phyloP scores from a whole-genome alignment of 371 early-diverging fungal species.

The Mucor circinelloides region DNA sequence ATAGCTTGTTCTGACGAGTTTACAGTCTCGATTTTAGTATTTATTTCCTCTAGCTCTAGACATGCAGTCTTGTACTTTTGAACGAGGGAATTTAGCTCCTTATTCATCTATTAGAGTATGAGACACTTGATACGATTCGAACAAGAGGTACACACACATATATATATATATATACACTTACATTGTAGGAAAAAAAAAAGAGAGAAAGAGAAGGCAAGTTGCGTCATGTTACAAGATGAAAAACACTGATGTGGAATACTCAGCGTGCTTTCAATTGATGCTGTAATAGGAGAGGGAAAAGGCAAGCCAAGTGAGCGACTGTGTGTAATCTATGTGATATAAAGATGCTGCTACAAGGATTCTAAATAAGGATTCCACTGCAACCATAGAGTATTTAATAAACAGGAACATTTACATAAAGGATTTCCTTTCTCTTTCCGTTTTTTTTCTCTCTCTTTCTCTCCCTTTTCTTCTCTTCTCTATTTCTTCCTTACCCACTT shows the following conservation, averaged over 20 bases:
- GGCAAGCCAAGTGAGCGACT: background rate
- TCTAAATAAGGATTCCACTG: background rate
- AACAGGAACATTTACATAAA: background rate
- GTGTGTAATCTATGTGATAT: background rate
- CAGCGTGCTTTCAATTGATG: background rate
- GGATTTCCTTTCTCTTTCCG: background rate
- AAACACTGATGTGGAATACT: no score
- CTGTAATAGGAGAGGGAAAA: background rate
- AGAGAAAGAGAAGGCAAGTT: background rate
- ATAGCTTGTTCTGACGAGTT: constrained; percentile 18
- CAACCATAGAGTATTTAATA: background rate
- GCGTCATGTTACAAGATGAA: background rate
- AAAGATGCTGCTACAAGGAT: background rate
- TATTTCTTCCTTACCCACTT: background rate
- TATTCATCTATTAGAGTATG: constrained; percentile 6
- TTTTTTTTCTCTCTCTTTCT: background rate
- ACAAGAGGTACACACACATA: background rate
- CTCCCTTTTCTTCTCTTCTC: background rate
- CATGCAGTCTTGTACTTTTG: constrained; percentile 21
- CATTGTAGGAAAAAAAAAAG: background rate
- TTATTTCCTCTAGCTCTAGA: constrained; percentile 20
- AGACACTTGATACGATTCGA: no score
- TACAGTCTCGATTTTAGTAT: constrained; percentile 12
- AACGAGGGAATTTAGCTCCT: constrained; percentile 15
- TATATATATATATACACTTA: background rate